Evolutionary conservation across 306 rosid genomes (phyloP), one percentile per base, ranked within the genome.

Genomic region (Arachis stenosperma): DNA sequence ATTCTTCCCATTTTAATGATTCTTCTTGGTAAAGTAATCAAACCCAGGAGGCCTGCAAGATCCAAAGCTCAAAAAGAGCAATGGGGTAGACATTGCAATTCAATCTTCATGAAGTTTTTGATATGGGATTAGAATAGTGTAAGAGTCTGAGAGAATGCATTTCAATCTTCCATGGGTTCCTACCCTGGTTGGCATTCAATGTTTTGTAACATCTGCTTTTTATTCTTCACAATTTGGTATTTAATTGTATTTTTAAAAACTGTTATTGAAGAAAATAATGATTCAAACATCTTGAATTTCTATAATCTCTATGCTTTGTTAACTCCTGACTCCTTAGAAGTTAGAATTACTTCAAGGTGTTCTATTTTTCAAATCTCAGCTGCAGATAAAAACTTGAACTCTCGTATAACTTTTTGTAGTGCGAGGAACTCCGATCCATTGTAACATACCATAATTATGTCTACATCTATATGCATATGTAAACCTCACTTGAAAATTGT

Each of bases 61-160:
- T 71, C 97, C 14, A 91, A 88, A 65, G 73, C 88, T 75, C 84
- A 81, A 78, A 94, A 94, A 78, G 97, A 88, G 58, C 60, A 89
- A 84, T 87, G 81, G 88, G 79, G 80, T 61, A 55, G 76, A 73
- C 56, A 52, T 53, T 59, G 58, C 67, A 67, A 59, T 57, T 61
- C 6, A 52, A 71, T 77, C 73, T 60, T 74, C 36, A 53, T 40
- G 82, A 71, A 76, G 67, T 48, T 81, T 76, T 41, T 44, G 60
- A 79, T 69, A 76, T 52, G 48, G 42, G 70, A 80, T 50, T 47
- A 70, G 75, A 75, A 72, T 70, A 73, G 17, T 11, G 67, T 33
- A 4, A 2, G 3, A 33, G 37, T 22, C 27, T 65, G 64, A 70
- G 75, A 76, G 55, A 59, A 40, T 64, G 75, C 51, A 58, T 79